Evolutionary conservation across 176 grass and related monocot genomes (phyloP).

Genomic region (Avena insularis): DNA sequence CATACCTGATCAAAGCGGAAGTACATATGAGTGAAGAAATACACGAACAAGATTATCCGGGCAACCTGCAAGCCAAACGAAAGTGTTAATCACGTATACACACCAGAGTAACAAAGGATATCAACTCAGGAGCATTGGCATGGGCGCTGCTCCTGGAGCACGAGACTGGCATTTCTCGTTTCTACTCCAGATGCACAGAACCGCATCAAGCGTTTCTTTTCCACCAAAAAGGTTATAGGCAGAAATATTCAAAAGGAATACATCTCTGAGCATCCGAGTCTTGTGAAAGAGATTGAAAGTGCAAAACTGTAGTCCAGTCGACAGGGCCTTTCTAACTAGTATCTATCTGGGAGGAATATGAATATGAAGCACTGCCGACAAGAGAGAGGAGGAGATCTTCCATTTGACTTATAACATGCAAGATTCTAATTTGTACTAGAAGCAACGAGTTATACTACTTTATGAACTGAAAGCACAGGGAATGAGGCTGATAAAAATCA

Average conservation of each 20-base stretch:
- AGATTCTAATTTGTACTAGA: slow-evolving; percentile 16
- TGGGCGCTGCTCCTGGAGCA: not conserved
- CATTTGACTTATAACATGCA: not conserved
- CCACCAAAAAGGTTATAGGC: not conserved
- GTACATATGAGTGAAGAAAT: slow-evolving; percentile 80
- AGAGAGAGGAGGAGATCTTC: not conserved
- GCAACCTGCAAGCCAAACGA: slow-evolving; percentile 61
- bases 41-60: slow-evolving; percentile 73
- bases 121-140: slow-evolving; percentile 6
- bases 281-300: not conserved
- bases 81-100: slow-evolving; percentile 17
- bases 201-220: not conserved
- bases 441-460: not conserved
- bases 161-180: slow-evolving; percentile 25
- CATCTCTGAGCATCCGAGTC: slow-evolving; percentile 11
- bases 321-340: not conserved
- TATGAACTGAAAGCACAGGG: not conserved
- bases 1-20: slow-evolving; percentile 79
- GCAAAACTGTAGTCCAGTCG: not conserved
- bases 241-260: not conserved
- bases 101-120: not conserved
- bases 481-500: not conserved
- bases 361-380: not conserved
- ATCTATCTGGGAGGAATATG: not conserved
- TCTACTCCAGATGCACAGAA: not conserved